Evolutionary conservation across 129 eudicot species (phyloP), one percentile per base, ranked within the genome.

Genomic region (Erigeron canadensis): DNA sequence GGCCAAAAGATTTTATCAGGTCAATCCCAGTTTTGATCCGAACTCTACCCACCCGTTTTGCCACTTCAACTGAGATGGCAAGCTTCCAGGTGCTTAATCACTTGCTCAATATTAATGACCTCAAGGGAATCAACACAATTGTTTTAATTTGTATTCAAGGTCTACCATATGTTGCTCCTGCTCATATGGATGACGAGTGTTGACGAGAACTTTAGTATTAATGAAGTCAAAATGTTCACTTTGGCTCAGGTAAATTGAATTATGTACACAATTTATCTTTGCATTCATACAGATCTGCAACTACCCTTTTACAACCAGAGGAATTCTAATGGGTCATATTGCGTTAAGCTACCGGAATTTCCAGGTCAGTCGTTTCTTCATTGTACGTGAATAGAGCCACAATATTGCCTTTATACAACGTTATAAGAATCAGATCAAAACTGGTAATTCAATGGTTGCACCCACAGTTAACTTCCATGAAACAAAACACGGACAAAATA

Each of bases 281-380:
- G 58, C 28, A 23, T 71, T 55, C 43, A 11, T 56, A 63, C 86
- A 91, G 97, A 77, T 91, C 21, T 88, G 97, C 81, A 88, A 91
- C 75, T 91, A 91, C 77, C 97, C 97, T 58, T 91, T 91, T 77
- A 91, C 97, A 41, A 91, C 97, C 8, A 81, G 96, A 77, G 97
- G 97, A 69, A 91, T 91, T 77, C 69, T 91, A 62, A 91, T 91
- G 97, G 97, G 97, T 41, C 97, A 91, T 80, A 88, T 91, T 73
- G 57, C 79, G 60, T 67, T 88, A 50, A 91, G 90, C 87, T 86
- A 84, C 91, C 86, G 80, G 71, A 82, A 86, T 88, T 91, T 91
- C 81, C 97, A 91, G 94, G 97, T 91, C 71, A 62, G 55, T 37
- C 12, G 44, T 68, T 18, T 67, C 41, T 48, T 69, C 47, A 3